Evolutionary conservation across 352 stramenopile genomes (phyloP), one percentile per base, ranked within the genome.

Genomic region (Globisporangium carolinianum): DNA sequence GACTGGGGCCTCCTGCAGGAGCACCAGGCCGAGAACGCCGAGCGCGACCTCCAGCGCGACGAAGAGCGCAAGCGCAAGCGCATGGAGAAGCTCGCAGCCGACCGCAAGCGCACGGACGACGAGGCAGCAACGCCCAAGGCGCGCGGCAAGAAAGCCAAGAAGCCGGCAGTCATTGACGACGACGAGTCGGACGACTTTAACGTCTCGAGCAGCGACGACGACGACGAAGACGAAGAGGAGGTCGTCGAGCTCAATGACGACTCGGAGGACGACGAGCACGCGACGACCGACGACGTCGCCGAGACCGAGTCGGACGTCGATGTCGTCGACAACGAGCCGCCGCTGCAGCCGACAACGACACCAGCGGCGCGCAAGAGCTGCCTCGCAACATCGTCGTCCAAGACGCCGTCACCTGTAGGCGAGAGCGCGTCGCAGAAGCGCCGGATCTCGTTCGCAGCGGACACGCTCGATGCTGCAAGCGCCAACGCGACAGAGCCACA

Each of bases 1-100:
- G 96, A 97, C 53, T 98, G 92, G 92, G 81, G 96, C 59, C 66
- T 98, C 36, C 87, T 98, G 45, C 94, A 98, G 66, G 82, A 90
- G 41, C 74, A 86, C 24, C 81, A 94, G 59, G 74, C 82, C 36
- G 73, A 89, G 53, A 91, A 90, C 24, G 76, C 88, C 71, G 73
- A 86, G 53, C 75, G 88, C 48, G 79, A 92, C 2, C 83, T 69
- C 39, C 68, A 82, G 49, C 75, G 79, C 53, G 79, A 91, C 35
- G 76, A 91, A 55, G 79, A 93, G 51, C 75, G 80, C 9, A 93
- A 91, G 49, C 75, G 76, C 4, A 86, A 87, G 52, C 76, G 83
- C 18, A 39, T 86, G 51, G 67, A 90, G 60, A 89, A 83, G 46
- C 75, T 87, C 24, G 72, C 78, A 47, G 73, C 80, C 8, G 73